phyloP scores from a whole-genome alignment of 257 asterid genomes.

The Rubia yunnanensis region DNA sequence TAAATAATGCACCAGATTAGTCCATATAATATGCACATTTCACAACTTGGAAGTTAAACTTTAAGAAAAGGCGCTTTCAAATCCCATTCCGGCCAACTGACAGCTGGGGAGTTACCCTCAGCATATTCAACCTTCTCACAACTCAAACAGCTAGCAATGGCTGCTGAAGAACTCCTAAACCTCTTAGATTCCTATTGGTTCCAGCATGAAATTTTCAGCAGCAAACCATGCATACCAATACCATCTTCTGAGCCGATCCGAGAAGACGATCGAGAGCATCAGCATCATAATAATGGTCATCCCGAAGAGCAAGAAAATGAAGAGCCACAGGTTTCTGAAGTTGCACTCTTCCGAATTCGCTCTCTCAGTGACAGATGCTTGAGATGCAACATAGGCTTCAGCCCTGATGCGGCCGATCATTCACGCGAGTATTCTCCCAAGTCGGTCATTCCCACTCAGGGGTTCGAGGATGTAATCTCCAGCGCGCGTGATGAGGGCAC shows the following conservation, averaged over 20 bases:
- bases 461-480: conserved; percentile 19
- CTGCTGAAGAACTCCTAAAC: conserved; percentile 37
- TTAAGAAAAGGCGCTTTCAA: no score
- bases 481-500: background rate
- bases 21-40: background rate
- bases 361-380: conserved; percentile 8
- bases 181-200: conserved; percentile 64
- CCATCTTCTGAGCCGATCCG: background rate
- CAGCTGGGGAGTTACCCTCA: no score
- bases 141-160: conserved; percentile 27
- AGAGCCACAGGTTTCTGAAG: conserved; percentile 8
- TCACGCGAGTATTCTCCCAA: conserved; percentile 17
- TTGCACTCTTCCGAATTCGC: conserved; percentile 6
- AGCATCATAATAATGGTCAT: background rate
- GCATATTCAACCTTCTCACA: background rate
- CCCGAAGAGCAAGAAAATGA: conserved; percentile 5
- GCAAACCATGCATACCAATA: background rate
- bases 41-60: background rate
- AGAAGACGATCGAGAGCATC: conserved; percentile 6
- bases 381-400: conserved; percentile 1
- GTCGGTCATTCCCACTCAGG: conserved; percentile 25
- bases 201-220: conserved; percentile 19
- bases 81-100: no score
- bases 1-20: background rate
- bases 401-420: background rate